Percentiles rank a stretch among this genome's conserved stretches.
Conservation (phyloP, 345 rosid species). For the Ceriops decandra region DNA sequence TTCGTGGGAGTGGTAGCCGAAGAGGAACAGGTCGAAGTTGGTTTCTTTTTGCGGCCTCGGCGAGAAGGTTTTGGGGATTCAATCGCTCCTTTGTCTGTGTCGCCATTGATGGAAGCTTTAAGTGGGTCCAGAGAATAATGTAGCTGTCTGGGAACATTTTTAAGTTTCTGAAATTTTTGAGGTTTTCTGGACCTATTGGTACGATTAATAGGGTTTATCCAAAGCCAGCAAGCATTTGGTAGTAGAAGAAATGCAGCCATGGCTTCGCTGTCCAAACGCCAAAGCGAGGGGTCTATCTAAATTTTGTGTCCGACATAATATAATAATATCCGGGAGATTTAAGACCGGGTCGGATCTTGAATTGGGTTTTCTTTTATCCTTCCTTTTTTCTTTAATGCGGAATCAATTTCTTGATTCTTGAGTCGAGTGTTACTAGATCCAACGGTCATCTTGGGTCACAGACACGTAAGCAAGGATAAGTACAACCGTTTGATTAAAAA, state of each 20-base stretch:
- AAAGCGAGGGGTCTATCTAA: constrained; percentile 42
- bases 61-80: constrained; percentile 59
- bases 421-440: too few species aligned
- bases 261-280: constrained; percentile 7
- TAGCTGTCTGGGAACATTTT: not conserved
- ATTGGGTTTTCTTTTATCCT: not conserved
- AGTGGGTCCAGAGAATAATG: constrained; percentile 9
- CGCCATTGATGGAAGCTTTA: constrained; percentile 39
- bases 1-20: constrained; percentile 19
- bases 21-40: constrained; percentile 22
- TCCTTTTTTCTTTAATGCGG: too few species aligned
- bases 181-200: constrained; percentile 2
- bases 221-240: constrained; percentile 32
- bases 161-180: not conserved
- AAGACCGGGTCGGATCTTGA: not conserved
- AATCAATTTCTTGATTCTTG: too few species aligned
- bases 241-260: constrained; percentile 55
- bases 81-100: constrained; percentile 30
- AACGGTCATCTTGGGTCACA: not conserved
- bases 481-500: constrained; percentile 2
- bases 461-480: not conserved
- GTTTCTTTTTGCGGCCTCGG: constrained; percentile 58
- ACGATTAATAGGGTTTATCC: constrained; percentile 18
- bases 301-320: not conserved
- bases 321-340: constrained; percentile 1